These are phyloP conservation scores for Saxispiralis lemnorum DNA, from an alignment of 495 filamentous ascomycete genomes.

Conservation along the genomic window DNA sequence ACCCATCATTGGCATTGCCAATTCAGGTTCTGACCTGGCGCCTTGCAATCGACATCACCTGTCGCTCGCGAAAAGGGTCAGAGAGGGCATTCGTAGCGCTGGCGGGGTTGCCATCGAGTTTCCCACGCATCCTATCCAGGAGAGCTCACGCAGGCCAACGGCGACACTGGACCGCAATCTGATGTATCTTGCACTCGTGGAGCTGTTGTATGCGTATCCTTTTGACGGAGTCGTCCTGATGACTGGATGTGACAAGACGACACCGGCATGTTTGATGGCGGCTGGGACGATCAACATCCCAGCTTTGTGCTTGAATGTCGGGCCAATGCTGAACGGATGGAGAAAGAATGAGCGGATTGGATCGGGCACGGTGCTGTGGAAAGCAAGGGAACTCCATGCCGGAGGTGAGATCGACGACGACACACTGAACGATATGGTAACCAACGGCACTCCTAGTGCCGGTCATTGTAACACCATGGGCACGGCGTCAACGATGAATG, in stretches of 20 bases:
- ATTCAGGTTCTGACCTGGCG: slow-evolving; percentile 37
- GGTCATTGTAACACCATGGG: slow-evolving; percentile 43
- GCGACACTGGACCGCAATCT: slow-evolving; percentile 37
- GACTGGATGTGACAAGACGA: slow-evolving; percentile 43
- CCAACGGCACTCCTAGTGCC: slow-evolving; percentile 33
- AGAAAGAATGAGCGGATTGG: slow-evolving; percentile 28
- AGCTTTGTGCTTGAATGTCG: slow-evolving; percentile 37
- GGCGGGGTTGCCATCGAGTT: slow-evolving; percentile 38
- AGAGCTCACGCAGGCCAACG: slow-evolving; percentile 33
- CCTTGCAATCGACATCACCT: slow-evolving; percentile 38
- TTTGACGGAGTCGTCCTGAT: slow-evolving; percentile 38
- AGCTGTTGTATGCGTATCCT: slow-evolving; percentile 35
- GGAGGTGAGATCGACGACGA: slow-evolving; percentile 33
- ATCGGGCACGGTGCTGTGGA: slow-evolving; percentile 34
- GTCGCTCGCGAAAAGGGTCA: slow-evolving; percentile 34
- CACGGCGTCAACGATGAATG: slow-evolving; percentile 42
- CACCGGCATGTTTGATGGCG: slow-evolving; percentile 39
- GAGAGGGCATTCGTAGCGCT: slow-evolving; percentile 35
- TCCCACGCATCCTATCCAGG: slow-evolving; percentile 39
- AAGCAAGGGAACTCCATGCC: slow-evolving; percentile 34
- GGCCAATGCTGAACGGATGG: slow-evolving; percentile 39
- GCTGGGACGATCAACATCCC: slow-evolving; percentile 41
- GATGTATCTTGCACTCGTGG: slow-evolving; percentile 34
- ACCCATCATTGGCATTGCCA: slow-evolving; percentile 40
- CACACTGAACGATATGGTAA: slow-evolving; percentile 33